Evolutionary conservation across 73 alveolate species (phyloP).

Genomic region (Uronychia setigera): DNA sequence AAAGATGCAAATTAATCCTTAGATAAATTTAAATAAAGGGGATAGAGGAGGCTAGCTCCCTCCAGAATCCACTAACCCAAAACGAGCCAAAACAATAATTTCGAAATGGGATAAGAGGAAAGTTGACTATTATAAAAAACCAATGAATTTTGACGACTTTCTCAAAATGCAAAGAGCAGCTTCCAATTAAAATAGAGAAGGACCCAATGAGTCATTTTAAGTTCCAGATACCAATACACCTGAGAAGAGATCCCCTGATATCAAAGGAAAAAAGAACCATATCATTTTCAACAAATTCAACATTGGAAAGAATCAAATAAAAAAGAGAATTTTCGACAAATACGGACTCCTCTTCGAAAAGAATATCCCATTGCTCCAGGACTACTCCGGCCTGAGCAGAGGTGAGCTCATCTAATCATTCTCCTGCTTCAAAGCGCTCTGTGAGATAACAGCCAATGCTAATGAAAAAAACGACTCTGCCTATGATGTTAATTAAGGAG

Average conservation of each 20-base stretch:
- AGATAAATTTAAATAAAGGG: too few species aligned
- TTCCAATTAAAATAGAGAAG: background rate
- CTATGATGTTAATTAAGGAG: conserved; percentile 12
- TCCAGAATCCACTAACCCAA: background rate
- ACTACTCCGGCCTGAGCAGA: conserved; percentile 1
- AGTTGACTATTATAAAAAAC: background rate
- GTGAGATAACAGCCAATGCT: background rate
- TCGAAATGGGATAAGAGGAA: background rate
- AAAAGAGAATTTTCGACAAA: background rate
- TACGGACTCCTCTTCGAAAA: conserved; percentile 8
- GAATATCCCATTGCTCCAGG: conserved; percentile 1
- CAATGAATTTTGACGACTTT: background rate
- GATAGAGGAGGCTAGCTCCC: background rate
- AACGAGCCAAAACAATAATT: background rate
- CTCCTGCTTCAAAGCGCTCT: conserved; percentile 12
- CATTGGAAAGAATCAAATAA: background rate
- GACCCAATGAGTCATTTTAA: background rate
- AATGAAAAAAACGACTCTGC: background rate
- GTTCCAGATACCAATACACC: background rate
- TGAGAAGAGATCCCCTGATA: background rate
- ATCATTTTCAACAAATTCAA: background rate
- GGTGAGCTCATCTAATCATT: background rate
- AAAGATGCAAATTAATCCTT: too few species aligned
- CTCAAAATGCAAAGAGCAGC: background rate
- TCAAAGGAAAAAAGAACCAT: background rate